Evolutionary conservation across 176 grass and related monocot species (phyloP), one percentile per base, ranked within the genome.

Genomic region (Carex myosuroides): DNA sequence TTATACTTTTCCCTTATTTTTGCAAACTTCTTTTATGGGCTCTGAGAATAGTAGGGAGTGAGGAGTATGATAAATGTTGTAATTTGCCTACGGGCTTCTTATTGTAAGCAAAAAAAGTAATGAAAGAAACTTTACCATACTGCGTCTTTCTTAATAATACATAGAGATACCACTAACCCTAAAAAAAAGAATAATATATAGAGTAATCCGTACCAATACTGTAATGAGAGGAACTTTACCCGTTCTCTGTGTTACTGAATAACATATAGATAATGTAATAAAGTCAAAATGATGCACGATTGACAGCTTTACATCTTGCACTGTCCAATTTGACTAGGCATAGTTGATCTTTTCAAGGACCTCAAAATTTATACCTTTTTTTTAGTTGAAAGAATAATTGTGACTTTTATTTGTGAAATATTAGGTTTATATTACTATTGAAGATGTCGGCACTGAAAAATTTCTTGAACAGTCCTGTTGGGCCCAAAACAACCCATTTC

Each of bases 401-500:
- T 33, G 60, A 26, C 11, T 37, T 64, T 13, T 11, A 8, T 53
- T 68, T 67, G 37, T 65, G 14, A 67, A 44, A 68, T 61, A 64
- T 55, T 79, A 83, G 64, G 85, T 82, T 62, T 57, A 10, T 20
- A 82, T 9, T 60, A 46, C 33, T 80, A 57, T 58, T 74, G 56
- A 57, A 67, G 18, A 90, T 86, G 82, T 80, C 79, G 62, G 55
- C 82, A 53, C 59, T 92, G 41, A 90, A 76, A 84, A 57, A 87
- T 17, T 92, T 96, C 85, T 79, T 71, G 69, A 96, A 92, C 85
- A 96, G 93, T 39, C 91, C 93, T n/a, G 62, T 91, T 41, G 93
- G 91, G 26, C 93, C 93, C 59, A 96, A 92, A 68, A 96, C 91
- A 76, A 96, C 91, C 39, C 93, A 96, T 59, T 96, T 96, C 55